phyloP scores from a whole-genome alignment of 139 green algal genomes.

The Trebouxia sp. region DNA sequence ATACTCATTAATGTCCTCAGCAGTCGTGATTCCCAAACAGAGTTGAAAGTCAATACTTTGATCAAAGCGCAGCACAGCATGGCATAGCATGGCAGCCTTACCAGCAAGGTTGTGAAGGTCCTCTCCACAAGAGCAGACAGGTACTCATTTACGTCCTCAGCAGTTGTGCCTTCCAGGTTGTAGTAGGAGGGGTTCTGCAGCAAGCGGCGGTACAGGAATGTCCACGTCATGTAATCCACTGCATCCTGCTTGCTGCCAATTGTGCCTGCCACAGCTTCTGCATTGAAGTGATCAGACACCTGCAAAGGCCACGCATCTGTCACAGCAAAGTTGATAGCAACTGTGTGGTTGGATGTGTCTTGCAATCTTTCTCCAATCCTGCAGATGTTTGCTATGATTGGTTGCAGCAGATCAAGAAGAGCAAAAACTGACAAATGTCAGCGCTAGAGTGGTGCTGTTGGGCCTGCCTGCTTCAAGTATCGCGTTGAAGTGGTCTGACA shows the following conservation, averaged over 20 bases:
- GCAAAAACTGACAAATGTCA: too few relatives aligned
- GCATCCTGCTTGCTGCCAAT: slow-evolving; percentile 77
- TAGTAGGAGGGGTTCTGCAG: slow-evolving; percentile 97
- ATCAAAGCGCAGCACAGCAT: too few relatives aligned
- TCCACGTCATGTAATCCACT: slow-evolving; percentile 97
- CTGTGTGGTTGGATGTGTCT: too few relatives aligned
- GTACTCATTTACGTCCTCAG: slow-evolving; percentile 70
- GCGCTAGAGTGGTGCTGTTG: too few relatives aligned
- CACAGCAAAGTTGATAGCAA: background rate
- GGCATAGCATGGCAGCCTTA: background rate
- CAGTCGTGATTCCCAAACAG: background rate
- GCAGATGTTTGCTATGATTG: too few relatives aligned
- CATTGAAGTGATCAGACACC: slow-evolving; percentile 95
- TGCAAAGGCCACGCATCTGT: slow-evolving; percentile 11
- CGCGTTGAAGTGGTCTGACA: too few relatives aligned
- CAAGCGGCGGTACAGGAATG: slow-evolving; percentile 81
- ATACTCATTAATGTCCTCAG: slow-evolving; percentile 68
- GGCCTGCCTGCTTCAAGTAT: too few relatives aligned
- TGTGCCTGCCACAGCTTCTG: slow-evolving; percentile 83
- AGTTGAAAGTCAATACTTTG: background rate
- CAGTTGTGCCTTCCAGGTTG: slow-evolving; percentile 65
- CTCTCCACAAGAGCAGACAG: slow-evolving; percentile 77
- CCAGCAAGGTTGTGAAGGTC: slow-evolving; percentile 67
- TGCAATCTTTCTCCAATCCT: too few relatives aligned
- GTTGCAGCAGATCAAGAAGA: too few relatives aligned